Conservation (phyloP, 768 basidiomycete genomes). For the Naganishia onofrii region DNA sequence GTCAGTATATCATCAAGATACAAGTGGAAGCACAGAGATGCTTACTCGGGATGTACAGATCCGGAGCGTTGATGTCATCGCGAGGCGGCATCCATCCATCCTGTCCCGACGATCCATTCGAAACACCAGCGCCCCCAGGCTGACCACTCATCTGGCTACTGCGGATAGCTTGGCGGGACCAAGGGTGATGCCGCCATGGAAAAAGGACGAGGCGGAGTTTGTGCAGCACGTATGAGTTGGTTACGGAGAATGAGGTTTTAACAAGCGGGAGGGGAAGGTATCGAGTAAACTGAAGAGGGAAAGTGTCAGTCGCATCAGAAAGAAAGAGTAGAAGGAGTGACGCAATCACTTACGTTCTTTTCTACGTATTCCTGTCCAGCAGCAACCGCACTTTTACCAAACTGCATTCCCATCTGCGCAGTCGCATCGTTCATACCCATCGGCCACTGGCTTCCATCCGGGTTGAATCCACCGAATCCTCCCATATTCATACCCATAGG, state of each 20-base stretch:
- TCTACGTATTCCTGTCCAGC: conserved; percentile 95
- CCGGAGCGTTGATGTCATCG: conserved; percentile 92
- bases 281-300: conserved; percentile 65
- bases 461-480: conserved; percentile 33
- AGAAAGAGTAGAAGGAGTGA: conserved; percentile 3
- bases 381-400: conserved; percentile 83
- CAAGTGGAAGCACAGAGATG: conserved; percentile 36
- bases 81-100: conserved; percentile 79
- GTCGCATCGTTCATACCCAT: conserved; percentile 91
- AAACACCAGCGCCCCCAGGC: conserved; percentile 3
- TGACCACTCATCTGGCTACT: conserved; percentile 58
- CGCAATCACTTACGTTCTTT: conserved; percentile 72
- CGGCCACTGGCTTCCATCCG: conserved; percentile 50
- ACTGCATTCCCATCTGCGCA: conserved; percentile 92
- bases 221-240: conserved; percentile 87
- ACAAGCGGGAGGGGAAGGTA: conserved; percentile 71
- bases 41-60: conserved; percentile 90
- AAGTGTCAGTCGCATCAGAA: neutral
- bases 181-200: conserved; percentile 88
- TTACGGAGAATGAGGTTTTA: conserved; percentile 92
- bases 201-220: conserved; percentile 87
- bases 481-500: conserved; percentile 28
- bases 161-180: conserved; percentile 68
- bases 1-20: neutral
- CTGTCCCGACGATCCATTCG: conserved; percentile 26